A percentile compares a stretch with the other conserved stretches of the same genome.
Conservation (phyloP, 1,284 basidiomycete genomes). For the Sanghuangporus weigelae region DNA sequence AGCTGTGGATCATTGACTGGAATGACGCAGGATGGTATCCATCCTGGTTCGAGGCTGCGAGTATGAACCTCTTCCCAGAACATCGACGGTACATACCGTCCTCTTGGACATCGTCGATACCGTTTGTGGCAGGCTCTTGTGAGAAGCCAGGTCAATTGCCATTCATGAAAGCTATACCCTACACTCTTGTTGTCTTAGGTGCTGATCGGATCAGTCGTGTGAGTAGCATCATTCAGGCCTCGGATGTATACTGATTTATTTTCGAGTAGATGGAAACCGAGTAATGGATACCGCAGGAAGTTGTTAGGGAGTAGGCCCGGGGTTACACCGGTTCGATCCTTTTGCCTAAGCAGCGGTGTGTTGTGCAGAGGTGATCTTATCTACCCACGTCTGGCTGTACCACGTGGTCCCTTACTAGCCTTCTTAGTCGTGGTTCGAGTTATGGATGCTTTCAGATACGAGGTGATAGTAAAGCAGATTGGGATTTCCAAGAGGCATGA, state of each 20-base stretch:
- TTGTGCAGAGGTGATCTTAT: too few relatives aligned
- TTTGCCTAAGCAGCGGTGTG: too few relatives aligned
- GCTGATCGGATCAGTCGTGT: not conserved
- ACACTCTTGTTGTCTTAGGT: not conserved
- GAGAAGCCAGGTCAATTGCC: not conserved
- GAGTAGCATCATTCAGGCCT: not conserved
- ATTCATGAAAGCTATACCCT: not conserved
- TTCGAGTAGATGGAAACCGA: not conserved
- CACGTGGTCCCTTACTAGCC: too few relatives aligned
- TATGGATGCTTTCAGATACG: too few relatives aligned
- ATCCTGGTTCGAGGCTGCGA: conserved; percentile 24
- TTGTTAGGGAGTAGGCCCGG: too few relatives aligned
- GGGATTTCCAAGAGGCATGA: too few relatives aligned
- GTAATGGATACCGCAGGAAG: not conserved
- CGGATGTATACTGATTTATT: not conserved
- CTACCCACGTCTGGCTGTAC: too few relatives aligned
- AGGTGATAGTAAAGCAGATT: too few relatives aligned
- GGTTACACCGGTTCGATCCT: too few relatives aligned
- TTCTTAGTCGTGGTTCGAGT: too few relatives aligned
- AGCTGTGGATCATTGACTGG: conserved; percentile 30
- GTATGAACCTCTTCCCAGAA: not conserved
- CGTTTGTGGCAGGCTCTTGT: not conserved
- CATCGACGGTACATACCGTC: not conserved
- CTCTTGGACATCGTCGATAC: not conserved
- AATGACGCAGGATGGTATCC: conserved; percentile 28